Evolutionary conservation across 768 basidiomycete genomes (phyloP).

Genomic region (Kondoa subrosea): DNA sequence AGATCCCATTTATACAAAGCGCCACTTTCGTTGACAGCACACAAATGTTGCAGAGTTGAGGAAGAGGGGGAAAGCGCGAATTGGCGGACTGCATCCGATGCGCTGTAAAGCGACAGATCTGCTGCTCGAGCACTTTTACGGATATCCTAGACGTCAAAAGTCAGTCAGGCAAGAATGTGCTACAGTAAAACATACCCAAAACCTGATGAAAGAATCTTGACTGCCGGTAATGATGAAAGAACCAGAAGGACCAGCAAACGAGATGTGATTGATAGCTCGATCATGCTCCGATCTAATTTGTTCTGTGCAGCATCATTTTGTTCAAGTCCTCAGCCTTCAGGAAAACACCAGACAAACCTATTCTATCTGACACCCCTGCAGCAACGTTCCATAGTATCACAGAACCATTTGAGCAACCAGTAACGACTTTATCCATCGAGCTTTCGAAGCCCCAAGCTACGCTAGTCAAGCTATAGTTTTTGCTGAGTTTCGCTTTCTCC

Average conservation of each 20-base stretch:
- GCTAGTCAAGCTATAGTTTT: neutral
- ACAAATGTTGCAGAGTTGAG: slow-evolving; percentile 19
- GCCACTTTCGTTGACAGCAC: slow-evolving; percentile 22
- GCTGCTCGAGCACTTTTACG: slow-evolving; percentile 12
- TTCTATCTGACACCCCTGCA: neutral
- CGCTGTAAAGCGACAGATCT: slow-evolving; percentile 17
- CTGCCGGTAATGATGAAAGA: slow-evolving; percentile 23
- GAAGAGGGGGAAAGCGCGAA: slow-evolving; percentile 23
- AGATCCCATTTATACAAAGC: slow-evolving; percentile 24
- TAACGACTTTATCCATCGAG: neutral
- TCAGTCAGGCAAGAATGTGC: neutral
- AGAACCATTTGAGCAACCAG: neutral
- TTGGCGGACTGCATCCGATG: slow-evolving; percentile 21
- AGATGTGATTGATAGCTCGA: slow-evolving; percentile 23
- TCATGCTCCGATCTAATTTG: slow-evolving; percentile 24
- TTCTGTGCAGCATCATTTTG: slow-evolving; percentile 14
- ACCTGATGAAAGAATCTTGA: slow-evolving; percentile 24
- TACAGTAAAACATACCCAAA: slow-evolving; percentile 19
- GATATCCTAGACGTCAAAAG: slow-evolving; percentile 14
- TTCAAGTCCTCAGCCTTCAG: too few relatives aligned
- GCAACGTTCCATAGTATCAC: neutral
- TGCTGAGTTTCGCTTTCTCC: neutral
- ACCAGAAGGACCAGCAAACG: slow-evolving; percentile 23
- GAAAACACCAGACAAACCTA: neutral
- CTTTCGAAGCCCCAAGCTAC: neutral